A percentile compares a stretch with the other conserved stretches of the same genome.
These are phyloP conservation scores for Metschnikowia drakensbergensis DNA, from an alignment of 805 yeast genomes.

Conservation along the genomic window DNA sequence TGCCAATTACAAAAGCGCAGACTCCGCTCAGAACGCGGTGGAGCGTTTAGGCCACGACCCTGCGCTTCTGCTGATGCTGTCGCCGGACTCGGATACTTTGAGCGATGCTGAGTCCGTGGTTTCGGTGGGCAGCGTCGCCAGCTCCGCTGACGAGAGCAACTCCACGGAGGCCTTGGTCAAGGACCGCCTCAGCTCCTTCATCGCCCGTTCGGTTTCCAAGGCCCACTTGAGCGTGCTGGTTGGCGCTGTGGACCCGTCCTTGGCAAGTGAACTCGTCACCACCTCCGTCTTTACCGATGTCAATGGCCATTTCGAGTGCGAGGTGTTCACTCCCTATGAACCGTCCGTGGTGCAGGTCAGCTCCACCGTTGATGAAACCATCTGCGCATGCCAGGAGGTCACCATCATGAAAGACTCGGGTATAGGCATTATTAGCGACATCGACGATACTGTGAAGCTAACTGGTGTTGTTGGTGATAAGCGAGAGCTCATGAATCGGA, in stretches of 20 bases:
- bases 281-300: conserved; percentile 50
- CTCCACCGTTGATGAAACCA: conserved; percentile 44
- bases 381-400: conserved; percentile 45
- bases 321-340: conserved; percentile 50
- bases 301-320: conserved; percentile 61
- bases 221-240: conserved; percentile 53
- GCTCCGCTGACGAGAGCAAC: conserved; percentile 7
- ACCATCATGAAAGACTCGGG: conserved; percentile 46
- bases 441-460: conserved; percentile 88
- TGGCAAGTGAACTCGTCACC: conserved; percentile 24
- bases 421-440: conserved; percentile 77
- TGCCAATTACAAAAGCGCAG: conserved; percentile 37
- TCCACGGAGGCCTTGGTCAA: conserved; percentile 47
- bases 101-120: conserved; percentile 12
- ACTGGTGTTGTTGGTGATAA: conserved; percentile 92
- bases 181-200: conserved; percentile 65
- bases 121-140: conserved; percentile 10
- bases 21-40: conserved; percentile 16
- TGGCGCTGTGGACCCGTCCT: conserved; percentile 43
- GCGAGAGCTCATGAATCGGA: conserved; percentile 73
- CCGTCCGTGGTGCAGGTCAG: conserved; percentile 59
- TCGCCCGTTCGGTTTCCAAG: conserved; percentile 61
- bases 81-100: conserved; percentile 4
- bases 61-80: conserved; percentile 6
- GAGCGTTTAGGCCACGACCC: conserved; percentile 14